Base-by-base conservation (phyloP, 345 rosid species). In the Boechera divaricarpa region DNA sequence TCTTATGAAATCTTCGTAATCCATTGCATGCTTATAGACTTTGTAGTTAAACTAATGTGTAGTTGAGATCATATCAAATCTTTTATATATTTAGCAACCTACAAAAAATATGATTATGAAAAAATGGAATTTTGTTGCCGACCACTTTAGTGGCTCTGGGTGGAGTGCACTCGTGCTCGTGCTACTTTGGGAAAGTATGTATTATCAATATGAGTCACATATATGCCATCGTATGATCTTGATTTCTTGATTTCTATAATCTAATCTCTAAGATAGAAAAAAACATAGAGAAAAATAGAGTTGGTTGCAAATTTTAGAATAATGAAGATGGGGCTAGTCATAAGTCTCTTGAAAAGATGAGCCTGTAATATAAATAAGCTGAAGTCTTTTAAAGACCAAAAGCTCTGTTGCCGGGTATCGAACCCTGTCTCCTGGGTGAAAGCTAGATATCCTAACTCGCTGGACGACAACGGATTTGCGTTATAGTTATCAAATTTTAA, bases 391-490 rank as follows among this genome's bases (percentile, higher is more conserved):
- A 18, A 60, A 38, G 47, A n/a, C 47, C 31, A 74, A 61, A 15
- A 16, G 0, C 89, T 92, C 91, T n/a, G n/a, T n/a, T n/a, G n/a
- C n/a, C n/a, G n/a, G n/a, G n/a, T n/a, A n/a, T n/a, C n/a, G n/a
- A n/a, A n/a, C n/a, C n/a, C n/a, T n/a, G 16, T 90, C 92, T 78
- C 91, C 91, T 90, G 96, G 96, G 91, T 90, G 94, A 90, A 90
- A 90, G 94, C 94, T 93, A 90, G 90, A 84, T 49, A 91, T 88
- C 94, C 94, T 94, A 85, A 86, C 97, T n/a, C 97, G 88, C 90
- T 94, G 94, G 97, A 91, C 98, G 90, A 90, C 91, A 90, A 79
- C 85, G 91, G 94, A 78, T 65, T 39, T 63, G n/a, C n/a, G 10
- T 7, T 48, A 10, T 0, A 0, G 9, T 0, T 0, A 8, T 2